These are phyloP conservation scores for Inosperma sp. DNA, from an alignment of 768 basidiomycete species.

Conservation along the genomic window DNA sequence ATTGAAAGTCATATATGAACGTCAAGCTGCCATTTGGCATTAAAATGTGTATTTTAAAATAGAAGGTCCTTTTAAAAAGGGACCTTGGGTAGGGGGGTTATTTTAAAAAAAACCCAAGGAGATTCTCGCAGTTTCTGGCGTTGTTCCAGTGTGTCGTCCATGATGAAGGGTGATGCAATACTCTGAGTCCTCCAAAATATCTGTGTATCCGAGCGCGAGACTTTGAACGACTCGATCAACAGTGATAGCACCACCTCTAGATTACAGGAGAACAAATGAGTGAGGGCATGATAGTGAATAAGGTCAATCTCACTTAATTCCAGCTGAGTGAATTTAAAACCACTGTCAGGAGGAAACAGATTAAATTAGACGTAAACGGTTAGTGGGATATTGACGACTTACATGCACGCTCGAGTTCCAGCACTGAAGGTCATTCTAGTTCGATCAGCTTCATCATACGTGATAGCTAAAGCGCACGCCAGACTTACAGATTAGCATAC, in stretches of 20 bases:
- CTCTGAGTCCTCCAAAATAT: slow-evolving; percentile 23
- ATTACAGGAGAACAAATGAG: not conserved
- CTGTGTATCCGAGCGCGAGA: slow-evolving; percentile 19
- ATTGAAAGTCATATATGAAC: too few species aligned
- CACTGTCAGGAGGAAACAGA: slow-evolving; percentile 22
- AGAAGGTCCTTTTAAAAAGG: too few species aligned
- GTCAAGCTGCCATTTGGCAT: too few species aligned
- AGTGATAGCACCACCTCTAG: slow-evolving; percentile 23
- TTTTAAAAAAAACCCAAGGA: too few species aligned
- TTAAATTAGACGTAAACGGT: not conserved
- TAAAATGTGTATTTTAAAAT: too few species aligned
- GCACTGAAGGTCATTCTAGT: slow-evolving; percentile 38
- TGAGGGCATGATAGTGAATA: not conserved
- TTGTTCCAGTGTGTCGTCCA: slow-evolving; percentile 7
- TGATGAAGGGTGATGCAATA: slow-evolving; percentile 18
- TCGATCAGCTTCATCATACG: not conserved
- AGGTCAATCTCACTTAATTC: slow-evolving; percentile 40
- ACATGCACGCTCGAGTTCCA: slow-evolving; percentile 39
- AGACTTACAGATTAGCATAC: slow-evolving; percentile 17
- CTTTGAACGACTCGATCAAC: slow-evolving; percentile 18
- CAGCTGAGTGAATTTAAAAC: slow-evolving; percentile 49
- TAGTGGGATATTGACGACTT: slow-evolving; percentile 16
- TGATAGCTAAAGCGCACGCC: not conserved
- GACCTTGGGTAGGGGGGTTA: too few species aligned
- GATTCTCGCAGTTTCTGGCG: too few species aligned